Percentiles rank a stretch among this genome's conserved stretches.
These are phyloP conservation scores for Ceratocystis cubensis DNA, from an alignment of 2,329 filamentous ascomycete species.

Conservation along the genomic window DNA sequence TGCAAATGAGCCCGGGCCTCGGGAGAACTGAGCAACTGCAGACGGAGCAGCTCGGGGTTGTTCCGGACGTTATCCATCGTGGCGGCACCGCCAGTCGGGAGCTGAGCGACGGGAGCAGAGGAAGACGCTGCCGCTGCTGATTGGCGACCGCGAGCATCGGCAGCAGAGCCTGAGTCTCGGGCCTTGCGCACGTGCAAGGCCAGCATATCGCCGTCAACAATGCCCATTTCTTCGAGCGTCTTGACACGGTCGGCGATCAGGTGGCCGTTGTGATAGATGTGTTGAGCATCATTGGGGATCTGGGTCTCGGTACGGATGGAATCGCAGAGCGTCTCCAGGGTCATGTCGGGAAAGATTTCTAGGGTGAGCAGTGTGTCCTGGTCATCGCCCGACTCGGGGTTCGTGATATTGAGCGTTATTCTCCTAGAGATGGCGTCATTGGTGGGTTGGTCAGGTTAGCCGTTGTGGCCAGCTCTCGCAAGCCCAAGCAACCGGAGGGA, in stretches of 20 bases:
- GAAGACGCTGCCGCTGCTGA: conserved; percentile 24
- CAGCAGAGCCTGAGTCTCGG: conserved; percentile 34
- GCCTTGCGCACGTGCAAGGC: conserved; percentile 64
- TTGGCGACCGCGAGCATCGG: conserved; percentile 26
- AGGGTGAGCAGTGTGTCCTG: conserved; percentile 69
- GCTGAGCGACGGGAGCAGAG: conserved; percentile 23
- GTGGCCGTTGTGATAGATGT: conserved; percentile 81
- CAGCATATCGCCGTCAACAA: conserved; percentile 85
- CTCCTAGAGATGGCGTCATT: conserved; percentile 44
- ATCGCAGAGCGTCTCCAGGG: conserved; percentile 71
- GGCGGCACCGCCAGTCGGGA: conserved; percentile 26
- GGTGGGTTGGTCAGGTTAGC: not conserved
- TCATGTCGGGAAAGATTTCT: conserved; percentile 72
- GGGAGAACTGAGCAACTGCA: conserved; percentile 72
- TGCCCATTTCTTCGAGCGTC: conserved; percentile 68
- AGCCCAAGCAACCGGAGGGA: not conserved
- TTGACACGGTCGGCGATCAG: conserved; percentile 64
- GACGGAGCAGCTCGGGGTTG: conserved; percentile 70
- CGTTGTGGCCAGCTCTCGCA: not conserved
- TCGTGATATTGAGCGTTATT: conserved; percentile 75
- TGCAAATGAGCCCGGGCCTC: conserved; percentile 57
- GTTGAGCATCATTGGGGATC: conserved; percentile 60
- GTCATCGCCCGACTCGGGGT: conserved; percentile 47
- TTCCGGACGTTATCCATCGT: conserved; percentile 27
- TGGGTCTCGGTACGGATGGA: conserved; percentile 74